Conservation (phyloP, 257 asterid genomes). For the Forsythia viridissima region DNA sequence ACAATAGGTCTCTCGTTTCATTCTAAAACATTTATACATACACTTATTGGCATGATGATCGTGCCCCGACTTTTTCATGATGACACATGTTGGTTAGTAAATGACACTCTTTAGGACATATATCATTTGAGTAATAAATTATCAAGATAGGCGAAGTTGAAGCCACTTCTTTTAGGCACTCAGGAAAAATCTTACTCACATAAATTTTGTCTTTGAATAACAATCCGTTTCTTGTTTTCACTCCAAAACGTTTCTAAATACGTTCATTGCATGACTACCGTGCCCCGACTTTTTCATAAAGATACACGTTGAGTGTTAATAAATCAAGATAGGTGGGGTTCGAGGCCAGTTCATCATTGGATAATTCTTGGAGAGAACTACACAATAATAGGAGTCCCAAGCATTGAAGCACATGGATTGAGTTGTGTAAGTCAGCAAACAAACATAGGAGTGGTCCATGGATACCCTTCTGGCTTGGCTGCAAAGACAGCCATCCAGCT, state of each 20-base stretch:
- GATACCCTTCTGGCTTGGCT: slow-evolving; percentile 39
- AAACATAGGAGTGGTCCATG: slow-evolving; percentile 48
- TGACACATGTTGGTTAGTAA: not conserved
- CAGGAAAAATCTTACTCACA: not conserved
- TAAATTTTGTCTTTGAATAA: not conserved
- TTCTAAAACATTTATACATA: not conserved
- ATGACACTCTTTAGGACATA: not conserved
- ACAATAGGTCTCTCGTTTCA: not conserved
- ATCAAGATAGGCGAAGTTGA: slow-evolving; percentile 38
- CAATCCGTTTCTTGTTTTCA: not conserved
- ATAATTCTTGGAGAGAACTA: slow-evolving; percentile 32
- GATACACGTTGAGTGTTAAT: not conserved
- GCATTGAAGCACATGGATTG: slow-evolving; percentile 43
- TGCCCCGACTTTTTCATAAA: not conserved
- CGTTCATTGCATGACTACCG: not conserved
- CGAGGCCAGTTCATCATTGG: slow-evolving; percentile 58
- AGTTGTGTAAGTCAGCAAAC: slow-evolving; percentile 35
- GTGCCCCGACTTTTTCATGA: not conserved
- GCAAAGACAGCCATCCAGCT: slow-evolving; percentile 60
- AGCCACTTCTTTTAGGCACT: not conserved
- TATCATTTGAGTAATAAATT: not conserved
- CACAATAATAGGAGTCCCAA: slow-evolving; percentile 45
- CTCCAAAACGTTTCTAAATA: not conserved
- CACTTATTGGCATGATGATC: not conserved
- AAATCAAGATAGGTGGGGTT: slow-evolving; percentile 36